Evolutionary conservation across 2,329 filamentous ascomycete species (phyloP).

Genomic region (Fusarium palustre): DNA sequence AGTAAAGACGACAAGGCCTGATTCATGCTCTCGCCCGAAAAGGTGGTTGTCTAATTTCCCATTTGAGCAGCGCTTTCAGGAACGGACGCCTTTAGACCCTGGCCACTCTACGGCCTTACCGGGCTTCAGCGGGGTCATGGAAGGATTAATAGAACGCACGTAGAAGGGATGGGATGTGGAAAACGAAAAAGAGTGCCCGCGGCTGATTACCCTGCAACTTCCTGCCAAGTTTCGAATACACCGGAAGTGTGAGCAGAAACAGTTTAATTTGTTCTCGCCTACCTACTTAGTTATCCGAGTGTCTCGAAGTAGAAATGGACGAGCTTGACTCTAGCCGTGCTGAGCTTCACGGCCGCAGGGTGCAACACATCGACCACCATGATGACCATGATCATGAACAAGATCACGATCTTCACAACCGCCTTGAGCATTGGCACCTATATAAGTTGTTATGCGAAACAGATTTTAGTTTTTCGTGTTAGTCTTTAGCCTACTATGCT

Average conservation of each 20-base stretch:
- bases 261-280: slow-evolving; percentile 6
- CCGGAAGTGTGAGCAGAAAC: slow-evolving; percentile 7
- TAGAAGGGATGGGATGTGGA: slow-evolving; percentile 19
- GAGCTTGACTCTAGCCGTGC: slow-evolving; percentile 35
- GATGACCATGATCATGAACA: neutral
- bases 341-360: slow-evolving; percentile 46
- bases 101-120: slow-evolving; percentile 43
- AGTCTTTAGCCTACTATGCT: neutral
- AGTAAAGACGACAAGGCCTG: slow-evolving; percentile 33
- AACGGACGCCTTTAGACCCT: slow-evolving; percentile 35
- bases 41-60: slow-evolving; percentile 45
- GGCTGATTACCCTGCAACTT: slow-evolving; percentile 32
- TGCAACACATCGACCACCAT: slow-evolving; percentile 17
- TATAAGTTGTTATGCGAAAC: slow-evolving; percentile 28
- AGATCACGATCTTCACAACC: slow-evolving; percentile 19
- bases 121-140: slow-evolving; percentile 35
- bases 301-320: slow-evolving; percentile 39
- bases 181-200: slow-evolving; percentile 34
- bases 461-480: neutral
- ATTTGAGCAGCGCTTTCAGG: slow-evolving; percentile 37
- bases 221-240: slow-evolving; percentile 33
- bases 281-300: neutral
- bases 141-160: slow-evolving; percentile 44
- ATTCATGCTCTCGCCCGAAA: slow-evolving; percentile 35
- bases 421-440: slow-evolving; percentile 22